phyloP scores from a whole-genome alignment of 2,329 filamentous ascomycete species.

The Exophiala viscosa region DNA sequence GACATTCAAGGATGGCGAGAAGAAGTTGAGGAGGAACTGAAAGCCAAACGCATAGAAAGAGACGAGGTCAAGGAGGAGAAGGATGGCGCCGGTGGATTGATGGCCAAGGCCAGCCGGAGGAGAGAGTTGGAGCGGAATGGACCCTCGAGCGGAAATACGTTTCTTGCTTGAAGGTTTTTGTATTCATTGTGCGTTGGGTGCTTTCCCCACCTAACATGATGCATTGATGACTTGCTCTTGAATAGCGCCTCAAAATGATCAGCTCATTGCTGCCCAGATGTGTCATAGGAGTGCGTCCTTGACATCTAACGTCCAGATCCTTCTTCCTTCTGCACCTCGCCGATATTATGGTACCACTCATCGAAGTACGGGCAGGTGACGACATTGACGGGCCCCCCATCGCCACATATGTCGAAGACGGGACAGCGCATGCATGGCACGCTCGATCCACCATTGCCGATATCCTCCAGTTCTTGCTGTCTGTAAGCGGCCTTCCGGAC shows the following conservation, averaged over 20 bases:
- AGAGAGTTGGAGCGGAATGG: conserved; percentile 26
- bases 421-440: conserved; percentile 88
- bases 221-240: too few species aligned
- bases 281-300: too few species aligned
- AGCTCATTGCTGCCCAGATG: background rate
- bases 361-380: conserved; percentile 89
- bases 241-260: background rate
- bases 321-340: conserved; percentile 20
- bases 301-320: too few species aligned
- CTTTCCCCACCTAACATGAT: too few species aligned
- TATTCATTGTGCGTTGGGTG: too few species aligned
- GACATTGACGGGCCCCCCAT: conserved; percentile 84
- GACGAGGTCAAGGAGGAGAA: conserved; percentile 43
- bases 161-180: background rate
- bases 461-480: conserved; percentile 37
- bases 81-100: conserved; percentile 31
- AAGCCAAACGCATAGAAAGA: conserved; percentile 39
- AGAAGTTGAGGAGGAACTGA: conserved; percentile 46
- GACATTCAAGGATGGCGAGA: conserved; percentile 60
- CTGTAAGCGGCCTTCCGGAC: conserved; percentile 22
- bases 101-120: conserved; percentile 24
- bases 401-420: conserved; percentile 86
- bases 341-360: conserved; percentile 62
- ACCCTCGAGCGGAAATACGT: conserved; percentile 3
- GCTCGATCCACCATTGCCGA: conserved; percentile 68